phyloP scores from a whole-genome alignment of 106 monocot genomes.

The Dioscorea zingiberensis region DNA sequence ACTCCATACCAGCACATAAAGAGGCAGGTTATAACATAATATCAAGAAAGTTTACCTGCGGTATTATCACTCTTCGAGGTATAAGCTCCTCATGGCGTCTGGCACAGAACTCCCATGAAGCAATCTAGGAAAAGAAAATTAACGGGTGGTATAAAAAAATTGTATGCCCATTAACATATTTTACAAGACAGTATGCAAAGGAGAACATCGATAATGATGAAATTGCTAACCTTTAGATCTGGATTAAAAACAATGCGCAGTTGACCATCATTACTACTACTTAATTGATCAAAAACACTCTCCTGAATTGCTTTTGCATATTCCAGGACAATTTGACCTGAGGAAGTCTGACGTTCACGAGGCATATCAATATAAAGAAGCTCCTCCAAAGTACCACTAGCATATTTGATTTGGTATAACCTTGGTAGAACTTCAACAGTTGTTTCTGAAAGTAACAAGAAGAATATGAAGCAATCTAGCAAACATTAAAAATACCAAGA shows the following conservation, averaged over 20 bases:
- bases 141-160: constrained; percentile 1
- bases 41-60: constrained; percentile 51
- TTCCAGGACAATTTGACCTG: constrained; percentile 94
- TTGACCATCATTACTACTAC: constrained; percentile 94
- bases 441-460: constrained; percentile 50
- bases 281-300: constrained; percentile 92
- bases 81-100: constrained; percentile 96
- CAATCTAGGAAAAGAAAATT: constrained; percentile 37
- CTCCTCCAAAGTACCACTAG: constrained; percentile 95
- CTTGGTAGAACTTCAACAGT: constrained; percentile 95
- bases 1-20: too few species aligned
- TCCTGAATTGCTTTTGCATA: constrained; percentile 97
- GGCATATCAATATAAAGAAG: constrained; percentile 99
- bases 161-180: too few species aligned
- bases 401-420: constrained; percentile 93
- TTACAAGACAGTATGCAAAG: too few species aligned
- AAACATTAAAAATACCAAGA: neutral
- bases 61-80: constrained; percentile 82
- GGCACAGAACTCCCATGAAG: constrained; percentile 99
- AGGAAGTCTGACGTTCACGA: constrained; percentile 72
- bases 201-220: too few species aligned
- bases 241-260: constrained; percentile 81
- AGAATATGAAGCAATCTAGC: neutral
- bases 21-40: neutral
- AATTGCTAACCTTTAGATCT: constrained; percentile 71